Evolutionary conservation across 1,284 basidiomycete species (phyloP), one percentile per base, ranked within the genome.

Genomic region (Moesziomyces antarcticus): DNA sequence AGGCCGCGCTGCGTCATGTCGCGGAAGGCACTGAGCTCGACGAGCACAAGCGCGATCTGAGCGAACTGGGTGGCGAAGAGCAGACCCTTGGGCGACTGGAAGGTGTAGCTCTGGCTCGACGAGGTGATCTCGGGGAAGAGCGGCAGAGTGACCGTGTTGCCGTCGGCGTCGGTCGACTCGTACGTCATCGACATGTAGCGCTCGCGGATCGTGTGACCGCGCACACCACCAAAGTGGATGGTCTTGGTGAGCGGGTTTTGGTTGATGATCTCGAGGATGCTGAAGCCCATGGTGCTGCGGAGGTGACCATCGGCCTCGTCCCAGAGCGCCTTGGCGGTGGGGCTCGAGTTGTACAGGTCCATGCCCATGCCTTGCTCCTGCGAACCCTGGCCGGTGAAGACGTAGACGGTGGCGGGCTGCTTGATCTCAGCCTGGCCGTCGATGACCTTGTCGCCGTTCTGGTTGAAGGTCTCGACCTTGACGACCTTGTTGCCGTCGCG

Each of bases 171-270:
- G 87, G 93, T 72, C 54, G 75, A 69, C 57, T 97, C 95, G 87
- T 97, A 98, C 11, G 92, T 92, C 92, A 99, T 97, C 79, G 95
- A 93, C 94, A 98, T 98, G 87, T 98, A 99, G 43, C 97, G 91
- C 83, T 96, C 92, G 52, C 96, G 93, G 77, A 98, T 98, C 6
- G 91, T 94, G 84, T 98, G 94, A 46, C 96, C 96, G 86, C 97
- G 97, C 86, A 97, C 92, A 85, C 96, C 96, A 88, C 97, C 97
- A 79, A 99, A 99, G 86, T 99, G 96, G 77, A 99, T 92, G 0
- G 94, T 98, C 88, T 98, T 79, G 57, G 64, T 70, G 51, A 75
- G 63, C 6, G 79, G 79, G 60, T 81, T 81, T 50, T 77, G 68
- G 57, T 75, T 75, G 53, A 81, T 77, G 80, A 99, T 98, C 84